Evolutionary conservation across 2,329 filamentous ascomycete genomes (phyloP).

Genomic region (Colletotrichum sidae): DNA sequence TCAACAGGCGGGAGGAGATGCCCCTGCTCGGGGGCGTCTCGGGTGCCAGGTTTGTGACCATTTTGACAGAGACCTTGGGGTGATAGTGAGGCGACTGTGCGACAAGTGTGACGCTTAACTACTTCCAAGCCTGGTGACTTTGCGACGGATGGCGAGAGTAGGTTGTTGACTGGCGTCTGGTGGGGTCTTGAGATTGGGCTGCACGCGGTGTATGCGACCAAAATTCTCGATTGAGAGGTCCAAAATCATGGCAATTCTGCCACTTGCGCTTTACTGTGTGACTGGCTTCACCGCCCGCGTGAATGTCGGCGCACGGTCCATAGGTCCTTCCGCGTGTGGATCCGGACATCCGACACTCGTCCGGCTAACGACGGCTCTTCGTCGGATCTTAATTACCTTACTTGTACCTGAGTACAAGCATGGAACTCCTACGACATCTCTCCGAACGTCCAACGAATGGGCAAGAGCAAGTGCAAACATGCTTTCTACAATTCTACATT

Average conservation of each 20-base stretch:
- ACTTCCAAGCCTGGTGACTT: background rate
- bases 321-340: background rate
- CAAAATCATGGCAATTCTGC: no score
- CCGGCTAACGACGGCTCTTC: background rate
- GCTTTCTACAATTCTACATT: no score
- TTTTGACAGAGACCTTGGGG: constrained; percentile 36
- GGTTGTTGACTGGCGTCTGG: background rate
- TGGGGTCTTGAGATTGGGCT: background rate
- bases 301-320: background rate
- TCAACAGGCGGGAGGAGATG: constrained; percentile 89
- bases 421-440: background rate
- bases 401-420: background rate
- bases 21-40: constrained; percentile 65
- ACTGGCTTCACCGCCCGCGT: constrained; percentile 12
- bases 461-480: no score
- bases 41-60: constrained; percentile 53
- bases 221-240: constrained; percentile 28
- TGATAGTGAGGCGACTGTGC: background rate
- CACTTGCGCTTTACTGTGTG: no score
- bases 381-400: background rate
- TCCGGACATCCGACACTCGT: background rate
- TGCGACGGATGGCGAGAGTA: background rate
- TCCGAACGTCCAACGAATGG: no score
- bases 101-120: background rate
- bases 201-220: constrained; percentile 1